A percentile compares a stretch with the other conserved stretches of the same genome.
Evolutionary conservation across 2,329 filamentous ascomycete genomes (phyloP).

Genomic region (Exophiala mesophila): DNA sequence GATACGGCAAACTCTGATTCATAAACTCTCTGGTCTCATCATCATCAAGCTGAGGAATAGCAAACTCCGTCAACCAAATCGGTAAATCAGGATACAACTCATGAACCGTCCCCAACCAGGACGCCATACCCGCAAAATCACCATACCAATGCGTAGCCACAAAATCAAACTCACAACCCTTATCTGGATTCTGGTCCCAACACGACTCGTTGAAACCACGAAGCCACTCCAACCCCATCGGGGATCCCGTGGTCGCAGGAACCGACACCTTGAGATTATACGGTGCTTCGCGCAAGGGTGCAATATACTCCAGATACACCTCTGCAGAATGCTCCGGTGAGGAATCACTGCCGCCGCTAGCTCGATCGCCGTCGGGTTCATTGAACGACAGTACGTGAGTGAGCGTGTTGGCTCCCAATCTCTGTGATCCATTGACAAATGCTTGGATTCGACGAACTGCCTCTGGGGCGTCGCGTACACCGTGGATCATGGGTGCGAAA

Average conservation of each 20-base stretch:
- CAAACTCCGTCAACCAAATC: slow-evolving; percentile 79
- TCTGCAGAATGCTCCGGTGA: slow-evolving; percentile 57
- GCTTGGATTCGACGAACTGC: slow-evolving; percentile 10
- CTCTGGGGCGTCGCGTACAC: slow-evolving; percentile 38
- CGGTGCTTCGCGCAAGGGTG: slow-evolving; percentile 56
- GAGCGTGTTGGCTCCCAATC: slow-evolving; percentile 52
- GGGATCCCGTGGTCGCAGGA: slow-evolving; percentile 63
- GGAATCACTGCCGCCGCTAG: slow-evolving; percentile 60
- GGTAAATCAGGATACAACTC: slow-evolving; percentile 47
- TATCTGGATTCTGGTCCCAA: slow-evolving; percentile 40
- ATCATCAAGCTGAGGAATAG: slow-evolving; percentile 51
- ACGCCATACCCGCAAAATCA: slow-evolving; percentile 33
- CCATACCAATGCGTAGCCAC: slow-evolving; percentile 50
- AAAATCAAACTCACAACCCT: slow-evolving; percentile 51
- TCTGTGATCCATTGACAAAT: slow-evolving; percentile 5
- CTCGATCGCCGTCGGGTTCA: slow-evolving; percentile 61
- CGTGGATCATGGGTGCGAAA: slow-evolving; percentile 81
- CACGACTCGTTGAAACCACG: slow-evolving; percentile 47
- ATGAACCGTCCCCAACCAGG: slow-evolving; percentile 32
- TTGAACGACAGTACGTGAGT: slow-evolving; percentile 71
- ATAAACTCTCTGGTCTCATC: slow-evolving; percentile 59
- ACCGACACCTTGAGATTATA: slow-evolving; percentile 58
- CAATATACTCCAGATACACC: slow-evolving; percentile 66
- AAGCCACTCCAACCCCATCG: slow-evolving; percentile 62
- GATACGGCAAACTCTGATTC: slow-evolving; percentile 60